Evolutionary conservation across 2,329 filamentous ascomycete genomes (phyloP), one percentile per base, ranked within the genome.

Genomic region (Dactylonectria estremocensis): DNA sequence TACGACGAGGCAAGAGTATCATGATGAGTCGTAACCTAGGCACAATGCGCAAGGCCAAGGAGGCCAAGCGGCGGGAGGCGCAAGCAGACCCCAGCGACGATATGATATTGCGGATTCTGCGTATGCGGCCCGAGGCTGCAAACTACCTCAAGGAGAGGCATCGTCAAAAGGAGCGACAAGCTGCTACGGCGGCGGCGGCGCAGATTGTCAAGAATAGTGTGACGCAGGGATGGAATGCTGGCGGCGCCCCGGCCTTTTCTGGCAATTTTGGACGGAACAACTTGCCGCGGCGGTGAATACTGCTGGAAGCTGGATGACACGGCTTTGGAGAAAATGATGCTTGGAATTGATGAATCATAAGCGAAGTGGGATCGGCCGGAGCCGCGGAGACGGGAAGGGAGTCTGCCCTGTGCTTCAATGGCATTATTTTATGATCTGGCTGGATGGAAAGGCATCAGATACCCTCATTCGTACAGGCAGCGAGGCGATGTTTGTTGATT

Each of bases 41-140:
- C 52, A 98, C 96, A 8, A 98, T 99, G 95, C 92, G 91, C 74
- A 94, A 95, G 78, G 95, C 93, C 46, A 98, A 98, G 82, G 95
- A 97, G 80, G 95, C 97, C 82, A 98, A 97, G 84, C 88, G 96
- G 70, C 95, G 95, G 75, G 95, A 98, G 79, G 94, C 95, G 1
- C 96, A 99, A 79, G 95, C 96, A 1, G 96, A 98, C 79, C 95
- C 96, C 2, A 97, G 92, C 79, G 96, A 99, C 80, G 96, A 99
- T 79, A 98, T 98, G 93, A 98, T 99, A 72, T 82, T 99, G 75
- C 89, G 96, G 20, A 99, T 99, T 72, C 82, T 99, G 72, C 89
- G 96, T 58, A 99, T 99, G 96, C 87, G 96, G 61, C 94, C 95
- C 2, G 96, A 98, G 83, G 96, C 96, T 3, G 88, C 91, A 55